Base-by-base conservation (phyloP, 2,329 filamentous ascomycete species). In the Mollisiaceae sp. region DNA sequence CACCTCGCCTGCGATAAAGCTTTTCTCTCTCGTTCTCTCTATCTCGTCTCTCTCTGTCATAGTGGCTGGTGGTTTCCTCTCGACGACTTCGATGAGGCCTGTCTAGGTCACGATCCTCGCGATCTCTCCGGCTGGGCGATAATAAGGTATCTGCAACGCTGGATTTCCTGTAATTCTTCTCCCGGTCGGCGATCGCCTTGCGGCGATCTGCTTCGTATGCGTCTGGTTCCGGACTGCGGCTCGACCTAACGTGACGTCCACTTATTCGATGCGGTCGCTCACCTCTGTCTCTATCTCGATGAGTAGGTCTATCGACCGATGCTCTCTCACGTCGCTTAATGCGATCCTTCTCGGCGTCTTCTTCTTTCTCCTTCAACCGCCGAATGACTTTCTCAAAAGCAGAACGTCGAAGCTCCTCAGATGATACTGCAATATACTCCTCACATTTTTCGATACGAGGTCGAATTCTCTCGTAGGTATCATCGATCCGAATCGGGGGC, bases 141-240 rank as follows among this genome's bases (percentile, higher is more conserved):
- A 89, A 77, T 22, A 88, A 78, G 70, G 82, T 86, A 73, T 89
- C 87, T 70, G 90, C 91, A 80, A 88, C 88, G 76, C 85, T 88
- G 54, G 87, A 83, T 80, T 95, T 96, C 77, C 92, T 89, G 79
- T 97, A 96, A 73, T 96, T 94, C 70, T 94, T 91, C 80, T 98
- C 96, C 57, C 96, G 90, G 76, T 97, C 94, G 65, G 94, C 93
- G 75, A 95, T 94, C 52, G 94, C 94, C 78, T 94, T 95, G 74
- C 93, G 91, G 70, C 95, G 89, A 77, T 99, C 95, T 66, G 94
- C 95, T 79, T 98, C 95, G 78, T 99, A 99, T 22, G 92, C 88
- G 80, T 99, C 94, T 65, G 88, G 87, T 78, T 98, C 95, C n/a
- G 93, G 94, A 72, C 91, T 94, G 73, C 93, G 92, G 76, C 92